phyloP scores from a whole-genome alignment of 768 basidiomycete species.

The Mycena polygramma region DNA sequence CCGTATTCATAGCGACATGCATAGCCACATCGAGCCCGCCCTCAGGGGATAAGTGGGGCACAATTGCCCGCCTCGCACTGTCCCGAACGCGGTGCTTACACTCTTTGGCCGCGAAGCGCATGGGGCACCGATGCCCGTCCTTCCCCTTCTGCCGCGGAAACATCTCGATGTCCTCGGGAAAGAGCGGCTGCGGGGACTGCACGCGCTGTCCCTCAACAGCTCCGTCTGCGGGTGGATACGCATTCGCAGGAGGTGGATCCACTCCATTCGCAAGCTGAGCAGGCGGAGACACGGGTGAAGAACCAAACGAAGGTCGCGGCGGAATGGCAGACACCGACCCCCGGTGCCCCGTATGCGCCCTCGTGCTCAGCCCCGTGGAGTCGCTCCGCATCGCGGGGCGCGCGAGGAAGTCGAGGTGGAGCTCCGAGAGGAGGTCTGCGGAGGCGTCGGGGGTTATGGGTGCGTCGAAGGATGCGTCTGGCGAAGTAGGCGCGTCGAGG shows the following conservation, averaged over 20 bases:
- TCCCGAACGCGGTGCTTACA: no score
- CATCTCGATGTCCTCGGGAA: not conserved
- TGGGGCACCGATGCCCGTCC: no score
- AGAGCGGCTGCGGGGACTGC: not conserved
- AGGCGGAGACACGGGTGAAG: no score
- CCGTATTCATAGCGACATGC: no score
- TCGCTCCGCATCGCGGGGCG: not conserved
- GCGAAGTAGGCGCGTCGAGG: not conserved
- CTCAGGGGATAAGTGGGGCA: no score
- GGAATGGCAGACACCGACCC: not conserved
- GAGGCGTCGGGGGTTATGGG: not conserved
- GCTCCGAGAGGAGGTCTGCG: not conserved
- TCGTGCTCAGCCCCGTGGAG: constrained; percentile 3
- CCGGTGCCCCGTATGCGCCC: not conserved
- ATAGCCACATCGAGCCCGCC: no score
- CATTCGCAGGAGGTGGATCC: no score
- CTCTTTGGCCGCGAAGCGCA: no score
- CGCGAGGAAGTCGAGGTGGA: not conserved
- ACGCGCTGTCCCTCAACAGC: not conserved
- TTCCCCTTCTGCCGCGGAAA: no score
- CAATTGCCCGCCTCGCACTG: no score
- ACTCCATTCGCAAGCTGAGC: no score
- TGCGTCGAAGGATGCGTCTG: not conserved
- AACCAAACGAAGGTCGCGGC: not conserved
- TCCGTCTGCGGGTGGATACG: no score